A percentile compares a stretch with the other conserved stretches of the same genome.
Conservation (phyloP, 495 filamentous ascomycete genomes). For the Podospora conica region DNA sequence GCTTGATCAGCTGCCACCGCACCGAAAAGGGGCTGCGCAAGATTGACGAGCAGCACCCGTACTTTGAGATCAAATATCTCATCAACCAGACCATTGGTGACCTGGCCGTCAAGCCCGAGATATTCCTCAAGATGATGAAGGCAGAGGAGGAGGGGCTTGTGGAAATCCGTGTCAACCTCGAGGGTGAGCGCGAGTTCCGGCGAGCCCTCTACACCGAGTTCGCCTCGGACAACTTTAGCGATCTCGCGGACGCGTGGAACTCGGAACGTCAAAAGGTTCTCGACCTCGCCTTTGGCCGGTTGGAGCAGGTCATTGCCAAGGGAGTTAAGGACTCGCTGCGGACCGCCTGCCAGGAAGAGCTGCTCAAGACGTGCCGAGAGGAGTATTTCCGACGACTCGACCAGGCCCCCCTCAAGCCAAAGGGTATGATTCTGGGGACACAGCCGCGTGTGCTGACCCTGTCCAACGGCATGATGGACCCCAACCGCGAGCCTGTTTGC, state of each 20-base stretch:
- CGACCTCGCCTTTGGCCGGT: conserved; percentile 69
- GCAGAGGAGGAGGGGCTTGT: conserved; percentile 90
- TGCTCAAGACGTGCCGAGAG: conserved; percentile 74
- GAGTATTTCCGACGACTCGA: conserved; percentile 83
- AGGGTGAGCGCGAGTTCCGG: conserved; percentile 67
- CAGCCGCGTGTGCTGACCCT: conserved; percentile 79
- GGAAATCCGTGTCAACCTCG: conserved; percentile 71
- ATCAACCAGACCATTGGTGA: conserved; percentile 76
- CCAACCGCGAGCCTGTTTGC: conserved; percentile 69
- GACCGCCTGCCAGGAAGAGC: conserved; percentile 83
- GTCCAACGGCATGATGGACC: conserved; percentile 72
- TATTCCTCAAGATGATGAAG: conserved; percentile 92
- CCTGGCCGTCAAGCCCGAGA: conserved; percentile 74
- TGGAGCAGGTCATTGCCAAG: conserved; percentile 78
- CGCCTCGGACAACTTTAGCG: conserved; percentile 87
- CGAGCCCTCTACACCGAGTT: conserved; percentile 72
- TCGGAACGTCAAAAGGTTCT: conserved; percentile 73
- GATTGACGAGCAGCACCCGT: conserved; percentile 92
- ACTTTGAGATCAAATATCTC: conserved; percentile 97
- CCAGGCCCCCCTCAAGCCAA: conserved; percentile 91
- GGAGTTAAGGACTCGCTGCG: conserved; percentile 89
- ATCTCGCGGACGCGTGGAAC: conserved; percentile 94
- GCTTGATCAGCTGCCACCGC: conserved; percentile 74
- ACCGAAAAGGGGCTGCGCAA: conserved; percentile 92
- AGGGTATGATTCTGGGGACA: conserved; percentile 86